Evolutionary conservation across 805 yeast species (phyloP).

Genomic region (Limtongia smithiae): DNA sequence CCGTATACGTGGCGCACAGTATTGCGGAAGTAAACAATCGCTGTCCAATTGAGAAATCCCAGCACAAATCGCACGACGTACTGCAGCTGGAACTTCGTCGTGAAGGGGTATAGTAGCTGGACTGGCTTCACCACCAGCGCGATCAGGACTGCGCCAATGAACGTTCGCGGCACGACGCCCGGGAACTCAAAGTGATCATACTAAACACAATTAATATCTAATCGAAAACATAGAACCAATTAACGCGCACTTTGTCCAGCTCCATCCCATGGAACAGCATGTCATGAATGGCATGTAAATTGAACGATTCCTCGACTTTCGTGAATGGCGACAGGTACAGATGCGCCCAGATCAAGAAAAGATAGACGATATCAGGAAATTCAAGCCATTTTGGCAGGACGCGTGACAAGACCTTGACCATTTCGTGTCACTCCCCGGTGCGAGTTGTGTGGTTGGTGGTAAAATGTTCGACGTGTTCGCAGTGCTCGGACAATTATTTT

Average conservation of each 20-base stretch:
- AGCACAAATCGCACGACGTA: constrained; percentile 51
- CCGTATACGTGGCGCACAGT: constrained; percentile 36
- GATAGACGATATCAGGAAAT: constrained; percentile 40
- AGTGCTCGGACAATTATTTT: too few relatives aligned
- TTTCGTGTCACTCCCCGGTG: not conserved
- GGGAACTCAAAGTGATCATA: constrained; percentile 81
- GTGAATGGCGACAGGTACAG: constrained; percentile 69
- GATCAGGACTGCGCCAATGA: constrained; percentile 63
- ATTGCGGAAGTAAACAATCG: constrained; percentile 51
- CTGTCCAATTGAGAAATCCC: constrained; percentile 58
- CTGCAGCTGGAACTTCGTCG: constrained; percentile 44
- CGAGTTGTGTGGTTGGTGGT: too few relatives aligned
- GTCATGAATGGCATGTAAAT: constrained; percentile 84
- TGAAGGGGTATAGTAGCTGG: constrained; percentile 16
- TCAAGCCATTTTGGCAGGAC: constrained; percentile 19
- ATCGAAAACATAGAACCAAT: constrained; percentile 10
- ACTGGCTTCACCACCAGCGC: constrained; percentile 47
- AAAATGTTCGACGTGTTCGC: too few relatives aligned
- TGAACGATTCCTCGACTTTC: constrained; percentile 93
- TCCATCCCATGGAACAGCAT: constrained; percentile 59
- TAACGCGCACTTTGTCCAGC: constrained; percentile 27
- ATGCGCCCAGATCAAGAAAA: constrained; percentile 49
- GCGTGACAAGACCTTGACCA: not conserved
- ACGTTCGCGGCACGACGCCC: constrained; percentile 85
- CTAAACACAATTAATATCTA: too few relatives aligned